Evolutionary conservation across 2,329 filamentous ascomycete genomes (phyloP), one percentile per base, ranked within the genome.

Genomic region (Neophaeococcomyces mojaviensis): DNA sequence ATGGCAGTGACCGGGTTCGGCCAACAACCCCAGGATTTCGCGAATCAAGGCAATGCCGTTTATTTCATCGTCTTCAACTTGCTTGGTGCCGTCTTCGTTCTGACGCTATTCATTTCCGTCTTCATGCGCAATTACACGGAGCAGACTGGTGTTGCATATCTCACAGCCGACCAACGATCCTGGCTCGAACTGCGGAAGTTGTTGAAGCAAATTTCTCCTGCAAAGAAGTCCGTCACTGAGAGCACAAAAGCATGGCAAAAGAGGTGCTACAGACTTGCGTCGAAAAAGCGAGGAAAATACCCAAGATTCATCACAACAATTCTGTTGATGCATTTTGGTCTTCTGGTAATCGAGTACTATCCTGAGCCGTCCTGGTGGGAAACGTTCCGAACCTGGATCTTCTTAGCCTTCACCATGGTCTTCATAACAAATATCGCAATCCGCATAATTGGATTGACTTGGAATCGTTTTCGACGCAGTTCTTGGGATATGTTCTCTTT

Each of bases 121-220:
- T 98, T 98, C 65, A 98, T 98, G 92, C 87, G 92, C 50, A 98
- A 96, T 64, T 98, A 98, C 66, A 98, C 92, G 0, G 92, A 98
- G 66, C 89, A 97, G 66, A 98, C 92, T 0, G 92, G 92, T 1
- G 92, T 98, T 35, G 92, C 92, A 2, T 98, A 90, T 63, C 71
- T 98, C 58, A 98, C 92, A 1, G 84, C 89, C 0, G 92, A 98
- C 58, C 92, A 98, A 63, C 82, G 92, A 56, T 95, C 90, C 0
- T 98, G 92, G 92, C 77, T 98, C 12, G 92, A 98, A 64, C 68
- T 98, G 55, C 79, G 92, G 47, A 98, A 98, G 66, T 73, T 96
- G 19, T 71, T 98, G 32, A 79, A 87, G 42, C 92, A 97, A 62
- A 88, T 98, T 9, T 90, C 89, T 3, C 92, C 92, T 3, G 96